Evolutionary conservation across 257 asterid species (phyloP), one percentile per base, ranked within the genome.

Genomic region (Nemophila menziesii): DNA sequence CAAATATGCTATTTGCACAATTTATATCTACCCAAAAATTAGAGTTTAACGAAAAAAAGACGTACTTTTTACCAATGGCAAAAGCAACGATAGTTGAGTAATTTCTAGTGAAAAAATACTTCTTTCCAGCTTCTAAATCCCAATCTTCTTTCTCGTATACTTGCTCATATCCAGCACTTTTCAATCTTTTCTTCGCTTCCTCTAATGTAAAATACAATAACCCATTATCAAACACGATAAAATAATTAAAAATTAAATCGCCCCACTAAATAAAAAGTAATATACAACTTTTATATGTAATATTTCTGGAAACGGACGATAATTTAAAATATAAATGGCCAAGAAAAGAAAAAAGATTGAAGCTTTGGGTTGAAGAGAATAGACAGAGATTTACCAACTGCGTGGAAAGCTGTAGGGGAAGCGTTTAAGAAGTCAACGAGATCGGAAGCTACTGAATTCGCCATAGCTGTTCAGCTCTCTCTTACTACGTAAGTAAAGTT

Each of bases 371-470:
- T 1, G 42, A 37, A 34, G n/a, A n/a, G n/a, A n/a, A n/a, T n/a
- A 5, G 22, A 20, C 12, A 38, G 10, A 33, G 9, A 7, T 10
- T 60, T 75, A 87, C 97, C 97, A 12, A 87, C 97, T 33, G 97
- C 97, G 16, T 87, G 97, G 63, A 83, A 87, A 50, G 93, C 92
- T 20, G 97, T 83, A 17, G 97, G 95, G 14, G 95, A 87, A 62
- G 90, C 82, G 49, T 87, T 87, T 71, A 87, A 55, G 78, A 83
- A 87, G 52, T 80, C 83, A 29, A 87, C 67, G 6, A 87, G 89
- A 68, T 79, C 90, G 54, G 55, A 22, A 6, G 85, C 93, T 52
- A 72, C 80, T 4, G 78, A 56, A 68, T 39, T 63, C 46, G 49
- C 82, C 94, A 83, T 83, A 45, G 43, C 34, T 15, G 19, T n/a